Conservation (phyloP, 2,329 filamentous ascomycete species). For the Aciculosporium take region DNA sequence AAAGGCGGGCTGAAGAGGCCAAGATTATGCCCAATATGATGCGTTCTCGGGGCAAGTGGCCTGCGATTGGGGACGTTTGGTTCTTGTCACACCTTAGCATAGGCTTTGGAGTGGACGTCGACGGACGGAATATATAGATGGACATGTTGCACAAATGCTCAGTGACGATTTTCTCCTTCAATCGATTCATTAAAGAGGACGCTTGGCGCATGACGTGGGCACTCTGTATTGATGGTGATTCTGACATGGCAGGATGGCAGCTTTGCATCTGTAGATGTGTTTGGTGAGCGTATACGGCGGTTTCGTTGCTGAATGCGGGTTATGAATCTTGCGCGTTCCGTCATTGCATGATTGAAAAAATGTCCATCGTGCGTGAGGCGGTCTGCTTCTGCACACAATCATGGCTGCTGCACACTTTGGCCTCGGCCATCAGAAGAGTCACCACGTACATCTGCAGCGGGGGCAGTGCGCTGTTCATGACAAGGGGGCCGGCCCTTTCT, state of each 20-base stretch:
- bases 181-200: slow-evolving; percentile 3
- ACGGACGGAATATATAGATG: neutral
- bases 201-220: neutral
- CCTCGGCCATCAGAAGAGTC: neutral
- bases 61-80: neutral
- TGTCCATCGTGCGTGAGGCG: neutral
- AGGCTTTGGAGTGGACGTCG: neutral
- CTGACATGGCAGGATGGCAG: neutral
- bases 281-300: neutral
- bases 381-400: neutral
- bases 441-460: neutral
- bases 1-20: too few species aligned
- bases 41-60: neutral
- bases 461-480: neutral
- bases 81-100: slow-evolving; percentile 1
- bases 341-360: neutral
- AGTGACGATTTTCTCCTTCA: slow-evolving; percentile 7
- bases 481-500: too few species aligned
- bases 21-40: neutral
- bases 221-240: neutral
- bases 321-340: neutral
- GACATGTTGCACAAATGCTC: slow-evolving; percentile 1
- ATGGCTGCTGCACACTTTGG: neutral
- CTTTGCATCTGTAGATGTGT: neutral
- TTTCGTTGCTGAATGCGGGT: neutral